These are phyloP conservation scores for Vaccinium corymbosum DNA, from an alignment of 148 eudicot species.

Conservation along the genomic window DNA sequence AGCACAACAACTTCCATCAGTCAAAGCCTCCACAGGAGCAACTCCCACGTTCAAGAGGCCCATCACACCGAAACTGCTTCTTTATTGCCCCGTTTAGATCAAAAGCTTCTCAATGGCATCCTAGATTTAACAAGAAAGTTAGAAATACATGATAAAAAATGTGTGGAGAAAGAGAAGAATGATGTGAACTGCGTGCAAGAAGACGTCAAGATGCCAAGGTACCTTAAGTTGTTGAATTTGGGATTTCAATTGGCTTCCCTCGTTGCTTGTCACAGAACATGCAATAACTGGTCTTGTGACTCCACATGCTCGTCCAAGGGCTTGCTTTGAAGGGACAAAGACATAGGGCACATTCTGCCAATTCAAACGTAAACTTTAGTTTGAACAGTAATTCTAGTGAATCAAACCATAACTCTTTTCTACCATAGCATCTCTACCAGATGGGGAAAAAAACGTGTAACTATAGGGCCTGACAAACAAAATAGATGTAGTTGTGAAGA, in stretches of 20 bases:
- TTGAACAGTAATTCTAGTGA: not conserved
- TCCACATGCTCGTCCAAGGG: slow-evolving; percentile 97
- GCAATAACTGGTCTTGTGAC: slow-evolving; percentile 91
- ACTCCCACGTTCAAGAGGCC: slow-evolving; percentile 49
- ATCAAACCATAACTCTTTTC: not conserved
- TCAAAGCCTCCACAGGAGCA: slow-evolving; percentile 67
- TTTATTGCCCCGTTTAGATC: slow-evolving; percentile 38
- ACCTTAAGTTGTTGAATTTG: slow-evolving; percentile 94
- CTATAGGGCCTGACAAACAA: not conserved
- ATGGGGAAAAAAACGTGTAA: not conserved
- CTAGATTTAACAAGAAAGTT: slow-evolving; percentile 32
- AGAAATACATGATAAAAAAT: not conserved
- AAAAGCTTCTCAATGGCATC: slow-evolving; percentile 92
- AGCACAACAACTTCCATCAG: slow-evolving; percentile 51
- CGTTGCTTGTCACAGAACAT: slow-evolving; percentile 93
- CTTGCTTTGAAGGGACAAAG: slow-evolving; percentile 88
- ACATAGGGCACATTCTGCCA: slow-evolving; percentile 92
- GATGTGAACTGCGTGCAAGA: not conserved
- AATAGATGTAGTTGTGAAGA: not conserved
- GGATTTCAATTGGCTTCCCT: slow-evolving; percentile 85
- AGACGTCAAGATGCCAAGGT: not conserved
- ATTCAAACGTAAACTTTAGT: not conserved
- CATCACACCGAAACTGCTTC: slow-evolving; percentile 69
- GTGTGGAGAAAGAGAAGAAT: not conserved
- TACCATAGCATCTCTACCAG: not conserved